phyloP scores from a whole-genome alignment of 768 basidiomycete genomes.

The Lentinula detonsa region DNA sequence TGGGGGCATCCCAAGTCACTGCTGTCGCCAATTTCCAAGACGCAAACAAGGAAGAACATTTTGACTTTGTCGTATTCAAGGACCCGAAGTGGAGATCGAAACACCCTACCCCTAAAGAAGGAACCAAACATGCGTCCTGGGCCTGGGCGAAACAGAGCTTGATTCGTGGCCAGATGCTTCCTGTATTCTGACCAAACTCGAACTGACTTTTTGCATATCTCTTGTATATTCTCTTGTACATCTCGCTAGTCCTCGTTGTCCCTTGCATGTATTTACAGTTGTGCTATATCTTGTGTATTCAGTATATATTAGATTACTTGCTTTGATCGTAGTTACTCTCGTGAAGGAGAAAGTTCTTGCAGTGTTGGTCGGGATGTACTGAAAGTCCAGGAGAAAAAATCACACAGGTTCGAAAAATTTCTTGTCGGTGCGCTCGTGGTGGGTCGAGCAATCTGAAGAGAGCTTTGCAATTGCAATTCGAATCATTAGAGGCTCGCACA shows the following conservation, averaged over 20 bases:
- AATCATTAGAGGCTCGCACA: no score
- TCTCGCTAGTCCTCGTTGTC: neutral
- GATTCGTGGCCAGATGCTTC: slow-evolving; percentile 50
- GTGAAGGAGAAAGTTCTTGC: no score
- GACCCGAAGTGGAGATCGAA: slow-evolving; percentile 25
- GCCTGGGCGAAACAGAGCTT: slow-evolving; percentile 77
- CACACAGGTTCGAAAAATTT: no score
- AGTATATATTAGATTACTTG: neutral
- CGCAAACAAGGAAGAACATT: neutral
- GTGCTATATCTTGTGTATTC: neutral
- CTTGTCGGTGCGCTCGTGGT: no score
- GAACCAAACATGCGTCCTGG: slow-evolving; percentile 43
- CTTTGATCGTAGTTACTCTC: neutral
- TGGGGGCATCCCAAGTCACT: slow-evolving; percentile 70
- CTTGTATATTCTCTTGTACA: neutral
- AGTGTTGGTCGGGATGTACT: no score
- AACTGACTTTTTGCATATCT: slow-evolving; percentile 15
- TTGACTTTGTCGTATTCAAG: slow-evolving; percentile 43
- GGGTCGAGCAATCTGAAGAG: no score
- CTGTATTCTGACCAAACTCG: slow-evolving; percentile 4
- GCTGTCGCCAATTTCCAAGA: slow-evolving; percentile 21
- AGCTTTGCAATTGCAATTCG: no score
- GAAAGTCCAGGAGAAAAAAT: no score
- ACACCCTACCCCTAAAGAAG: slow-evolving; percentile 17
- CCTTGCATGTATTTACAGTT: neutral